phyloP scores from a whole-genome alignment of 352 stramenopile species.

The Phytophthora capsici region DNA sequence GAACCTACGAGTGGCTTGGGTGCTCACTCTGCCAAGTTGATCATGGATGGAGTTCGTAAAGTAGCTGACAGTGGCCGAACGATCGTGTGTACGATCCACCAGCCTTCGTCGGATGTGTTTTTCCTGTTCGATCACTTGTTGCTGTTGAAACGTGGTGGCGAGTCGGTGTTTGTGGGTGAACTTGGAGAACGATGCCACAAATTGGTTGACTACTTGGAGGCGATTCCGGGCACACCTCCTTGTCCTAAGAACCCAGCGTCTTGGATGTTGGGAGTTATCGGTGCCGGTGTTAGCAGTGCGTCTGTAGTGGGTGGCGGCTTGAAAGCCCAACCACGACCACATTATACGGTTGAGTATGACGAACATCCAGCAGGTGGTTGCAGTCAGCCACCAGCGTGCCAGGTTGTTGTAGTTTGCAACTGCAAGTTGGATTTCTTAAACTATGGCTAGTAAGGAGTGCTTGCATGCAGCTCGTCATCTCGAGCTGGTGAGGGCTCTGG shows the following conservation, averaged over 20 bases:
- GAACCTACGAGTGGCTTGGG: slow-evolving; percentile 84
- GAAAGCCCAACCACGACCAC: too few relatives aligned
- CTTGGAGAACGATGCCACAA: slow-evolving; percentile 39
- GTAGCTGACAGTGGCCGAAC: slow-evolving; percentile 67
- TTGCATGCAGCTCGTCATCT: too few relatives aligned
- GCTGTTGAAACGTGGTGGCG: slow-evolving; percentile 58
- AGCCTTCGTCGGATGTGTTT: slow-evolving; percentile 89
- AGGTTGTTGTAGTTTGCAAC: too few relatives aligned
- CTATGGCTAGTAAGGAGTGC: too few relatives aligned
- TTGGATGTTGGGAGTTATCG: slow-evolving; percentile 45
- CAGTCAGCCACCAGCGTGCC: too few relatives aligned
- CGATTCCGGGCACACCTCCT: slow-evolving; percentile 30
- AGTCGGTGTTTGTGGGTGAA: slow-evolving; percentile 59
- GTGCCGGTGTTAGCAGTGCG: slow-evolving; percentile 37
- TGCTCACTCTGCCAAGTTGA: slow-evolving; percentile 72
- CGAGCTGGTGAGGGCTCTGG: too few relatives aligned
- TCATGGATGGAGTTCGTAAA: slow-evolving; percentile 84
- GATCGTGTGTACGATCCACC: slow-evolving; percentile 92
- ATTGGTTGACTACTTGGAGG: slow-evolving; percentile 54
- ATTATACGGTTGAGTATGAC: too few relatives aligned
- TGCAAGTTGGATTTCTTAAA: too few relatives aligned
- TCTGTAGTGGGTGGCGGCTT: too few relatives aligned
- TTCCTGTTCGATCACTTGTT: slow-evolving; percentile 86
- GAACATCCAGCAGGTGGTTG: too few relatives aligned
- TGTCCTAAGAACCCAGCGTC: slow-evolving; percentile 63